Base-by-base conservation (phyloP, 2,329 filamentous ascomycete species). In the Aspergillus pseudoterreus region DNA sequence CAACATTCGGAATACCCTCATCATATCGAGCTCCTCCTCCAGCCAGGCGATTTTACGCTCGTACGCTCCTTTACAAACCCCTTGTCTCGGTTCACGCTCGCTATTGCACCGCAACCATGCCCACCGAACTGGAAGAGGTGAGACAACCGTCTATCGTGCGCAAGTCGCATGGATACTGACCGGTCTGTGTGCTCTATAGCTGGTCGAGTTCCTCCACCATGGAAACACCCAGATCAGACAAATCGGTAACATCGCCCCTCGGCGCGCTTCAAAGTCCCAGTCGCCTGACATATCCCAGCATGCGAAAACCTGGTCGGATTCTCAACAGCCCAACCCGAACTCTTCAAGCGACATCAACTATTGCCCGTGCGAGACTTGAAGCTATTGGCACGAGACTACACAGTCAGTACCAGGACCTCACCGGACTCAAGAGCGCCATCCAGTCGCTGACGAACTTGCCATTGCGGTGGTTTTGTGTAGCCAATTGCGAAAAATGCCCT, bases 401-500 rank as follows among this genome's bases (percentile, higher is more conserved):
- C 84, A 45, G 89, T 94, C 75, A 65, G 84, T 72, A 39, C 46
- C 17, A 11, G 2, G n/a, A 19, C 38, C 15, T 19, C 27, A 17
- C n/a, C 19, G 6, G 35, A n/a, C 17, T 4, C 21, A 33, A 30
- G 12, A 10, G 15, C 42, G 32, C 43, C 3, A 4, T 38, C 9
- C 10, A 33, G 30, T 24, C 22, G 39, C 47, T 49, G 17, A 49
- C 47, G 6, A 22, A 22, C 17, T 6, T 22, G 6, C 39, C 15
- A 42, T 21, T 21, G n/a, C 19, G 14, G 19, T 19, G 42, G 4
- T 57, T 41, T 12, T 17, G 39, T 42, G 6, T 42, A 95, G 85
- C 84, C 87, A 69, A 96, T 96, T 55, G 88, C 92, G n/a, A 90
- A 94, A 69, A 88, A 96, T 83, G 92, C 88, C 35, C 75, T 96